Evolutionary conservation across 306 rosid genomes (phyloP), one percentile per base, ranked within the genome.

Genomic region (Ceratonia siliqua): DNA sequence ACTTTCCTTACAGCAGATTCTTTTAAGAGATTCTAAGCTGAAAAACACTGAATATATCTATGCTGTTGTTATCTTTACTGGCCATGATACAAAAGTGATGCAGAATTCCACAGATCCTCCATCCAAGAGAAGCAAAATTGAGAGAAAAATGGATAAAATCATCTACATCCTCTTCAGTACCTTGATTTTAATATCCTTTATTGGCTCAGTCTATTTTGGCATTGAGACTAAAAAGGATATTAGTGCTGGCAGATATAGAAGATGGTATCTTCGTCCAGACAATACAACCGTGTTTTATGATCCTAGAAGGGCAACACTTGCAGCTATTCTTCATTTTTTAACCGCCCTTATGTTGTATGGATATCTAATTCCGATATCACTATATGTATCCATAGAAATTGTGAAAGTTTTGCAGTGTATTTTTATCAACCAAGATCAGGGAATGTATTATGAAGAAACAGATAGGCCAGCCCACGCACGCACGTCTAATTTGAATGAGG

Each of bases 321-420:
- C 96, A 21, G 82, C 91, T 25, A 2, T 85, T 78, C 81, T 90
- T 72, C 96, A 92, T 83, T 89, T 92, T 77, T 67, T 92, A 79
- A 92, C 98, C 1, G 96, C 98, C 42, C 91, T 92, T 68, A 89
- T 92, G 96, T 67, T 92, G 83, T 92, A 88, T 75, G 98, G 98
- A 66, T 92, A 90, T 81, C 80, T 92, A 45, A 90, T 92, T 76
- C 98, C 98, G 3, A 92, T 92, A 78, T 92, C 98, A 21, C 85
- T 92, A 6, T 93, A 93, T 66, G 96, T 93, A 20, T 93, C 98
- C 65, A 93, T 93, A 61, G 98, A 93, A 78, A 67, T 93, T 70
- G 98, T 93, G 84, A 93, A 93, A 83, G 98, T 93, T 68, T 84
- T 93, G 28, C 98, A 93, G 84, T 76, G 88, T 81, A 62, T 86